A percentile compares a stretch with the other conserved stretches of the same genome.
Conservation (phyloP, 2,329 filamentous ascomycete genomes). For the Clonostachys byssicola region DNA sequence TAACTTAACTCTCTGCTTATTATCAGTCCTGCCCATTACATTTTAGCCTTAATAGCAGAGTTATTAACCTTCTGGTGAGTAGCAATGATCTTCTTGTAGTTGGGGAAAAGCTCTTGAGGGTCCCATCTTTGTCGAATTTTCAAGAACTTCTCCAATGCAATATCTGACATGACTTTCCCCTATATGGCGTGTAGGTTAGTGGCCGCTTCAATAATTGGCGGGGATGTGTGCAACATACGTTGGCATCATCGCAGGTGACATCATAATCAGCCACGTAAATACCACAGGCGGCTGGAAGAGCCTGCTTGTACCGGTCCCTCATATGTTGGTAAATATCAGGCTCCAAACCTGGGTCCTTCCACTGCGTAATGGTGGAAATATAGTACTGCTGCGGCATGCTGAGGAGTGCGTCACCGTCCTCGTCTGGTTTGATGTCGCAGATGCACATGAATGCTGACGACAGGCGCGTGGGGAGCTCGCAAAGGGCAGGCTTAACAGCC, state of each 20-base stretch:
- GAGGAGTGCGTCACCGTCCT: background rate
- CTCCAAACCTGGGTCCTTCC: background rate
- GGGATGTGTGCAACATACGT: too few relatives aligned
- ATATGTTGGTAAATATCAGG: background rate
- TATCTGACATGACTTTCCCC: too few relatives aligned
- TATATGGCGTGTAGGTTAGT: too few relatives aligned
- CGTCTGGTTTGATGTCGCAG: background rate
- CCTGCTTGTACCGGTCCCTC: background rate
- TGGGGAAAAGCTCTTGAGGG: constrained; percentile 7
- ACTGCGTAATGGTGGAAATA: background rate
- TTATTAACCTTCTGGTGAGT: background rate
- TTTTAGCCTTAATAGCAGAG: too few relatives aligned
- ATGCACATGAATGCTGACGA: background rate
- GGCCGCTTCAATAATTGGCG: too few relatives aligned
- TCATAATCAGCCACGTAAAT: background rate
- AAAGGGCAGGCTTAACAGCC: background rate
- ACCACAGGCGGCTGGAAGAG: background rate
- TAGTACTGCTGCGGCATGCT: background rate
- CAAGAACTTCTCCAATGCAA: constrained; percentile 1
- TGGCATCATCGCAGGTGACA: background rate
- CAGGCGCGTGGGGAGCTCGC: background rate
- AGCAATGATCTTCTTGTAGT: constrained; percentile 6
- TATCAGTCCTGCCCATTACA: too few relatives aligned
- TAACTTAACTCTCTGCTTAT: too few relatives aligned
- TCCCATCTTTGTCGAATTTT: constrained; percentile 7